These are phyloP conservation scores for Pyrrhoderma lamaoense DNA, from an alignment of 1,284 basidiomycete genomes.

Conservation along the genomic window DNA sequence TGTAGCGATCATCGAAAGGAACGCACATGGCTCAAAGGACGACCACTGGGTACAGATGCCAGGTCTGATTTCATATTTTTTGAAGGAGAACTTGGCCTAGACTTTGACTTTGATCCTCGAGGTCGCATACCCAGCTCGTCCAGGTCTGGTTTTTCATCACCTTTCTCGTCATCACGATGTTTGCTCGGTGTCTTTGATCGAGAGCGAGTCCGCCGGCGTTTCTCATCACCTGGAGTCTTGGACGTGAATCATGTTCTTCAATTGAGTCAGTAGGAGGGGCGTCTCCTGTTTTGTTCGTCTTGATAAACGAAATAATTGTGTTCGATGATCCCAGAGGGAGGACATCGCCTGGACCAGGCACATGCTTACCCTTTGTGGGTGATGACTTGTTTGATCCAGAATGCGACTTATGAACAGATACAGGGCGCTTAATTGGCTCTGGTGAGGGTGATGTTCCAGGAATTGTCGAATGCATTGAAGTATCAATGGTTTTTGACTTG, in stretches of 20 bases:
- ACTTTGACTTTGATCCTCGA: conserved; percentile 16
- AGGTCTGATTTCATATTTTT: conserved; percentile 28
- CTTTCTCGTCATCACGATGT: conserved; percentile 19
- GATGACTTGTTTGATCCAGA: conserved; percentile 2
- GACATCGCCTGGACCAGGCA: conserved; percentile 21
- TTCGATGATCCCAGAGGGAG: conserved; percentile 38
- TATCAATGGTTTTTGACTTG: conserved; percentile 17
- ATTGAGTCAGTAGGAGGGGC: conserved; percentile 21
- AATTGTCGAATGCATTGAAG: not conserved
- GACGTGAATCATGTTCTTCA: not conserved
- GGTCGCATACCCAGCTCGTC: conserved; percentile 55
- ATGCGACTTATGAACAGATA: conserved; percentile 6
- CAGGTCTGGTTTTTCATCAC: conserved; percentile 28
- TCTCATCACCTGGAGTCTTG: not conserved
- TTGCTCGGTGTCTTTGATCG: conserved; percentile 19
- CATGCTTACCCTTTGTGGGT: conserved; percentile 15
- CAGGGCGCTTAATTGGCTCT: conserved; percentile 1
- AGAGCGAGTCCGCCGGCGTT: conserved; percentile 21
- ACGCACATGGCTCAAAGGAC: conserved; percentile 78
- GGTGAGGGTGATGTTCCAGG: not conserved
- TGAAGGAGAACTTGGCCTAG: conserved; percentile 22
- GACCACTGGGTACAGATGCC: conserved; percentile 35
- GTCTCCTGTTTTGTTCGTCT: conserved; percentile 44
- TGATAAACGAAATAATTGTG: conserved; percentile 46
- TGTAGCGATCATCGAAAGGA: conserved; percentile 52